Conservation (phyloP, 2,329 filamentous ascomycete species). For the Fusarium sororula region DNA sequence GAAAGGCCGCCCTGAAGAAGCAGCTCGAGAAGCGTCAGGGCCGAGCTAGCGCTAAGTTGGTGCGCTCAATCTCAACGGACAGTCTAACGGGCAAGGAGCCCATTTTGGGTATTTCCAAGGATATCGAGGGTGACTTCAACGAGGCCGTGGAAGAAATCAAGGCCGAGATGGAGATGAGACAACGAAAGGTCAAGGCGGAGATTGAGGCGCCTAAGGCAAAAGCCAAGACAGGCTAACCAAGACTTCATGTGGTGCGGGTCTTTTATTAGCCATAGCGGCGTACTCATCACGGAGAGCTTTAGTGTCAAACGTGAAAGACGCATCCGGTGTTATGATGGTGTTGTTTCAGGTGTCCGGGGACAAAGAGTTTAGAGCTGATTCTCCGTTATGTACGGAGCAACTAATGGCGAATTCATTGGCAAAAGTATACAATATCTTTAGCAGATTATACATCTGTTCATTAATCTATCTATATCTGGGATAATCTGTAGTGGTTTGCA, state of each 20-base stretch:
- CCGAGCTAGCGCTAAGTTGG: constrained; percentile 56
- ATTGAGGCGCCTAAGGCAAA: constrained; percentile 63
- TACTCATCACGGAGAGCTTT: not conserved
- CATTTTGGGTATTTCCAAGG: constrained; percentile 80
- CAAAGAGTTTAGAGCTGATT: not conserved
- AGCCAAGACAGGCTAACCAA: constrained; percentile 10
- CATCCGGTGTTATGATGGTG: not conserved
- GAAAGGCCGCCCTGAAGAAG: constrained; percentile 68
- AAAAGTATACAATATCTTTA: not conserved
- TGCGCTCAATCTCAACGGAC: constrained; percentile 65
- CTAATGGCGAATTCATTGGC: not conserved
- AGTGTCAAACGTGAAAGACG: not conserved
- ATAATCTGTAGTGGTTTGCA: constrained; percentile 10
- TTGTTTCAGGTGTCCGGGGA: constrained; percentile 2
- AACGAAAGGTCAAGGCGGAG: constrained; percentile 59
- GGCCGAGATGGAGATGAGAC: constrained; percentile 70
- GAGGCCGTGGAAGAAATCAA: constrained; percentile 81
- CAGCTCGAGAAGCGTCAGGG: constrained; percentile 66
- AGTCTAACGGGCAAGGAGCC: constrained; percentile 66
- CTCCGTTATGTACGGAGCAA: not conserved
- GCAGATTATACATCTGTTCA: constrained; percentile 34
- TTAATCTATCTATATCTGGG: constrained; percentile 37
- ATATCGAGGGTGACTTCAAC: constrained; percentile 78
- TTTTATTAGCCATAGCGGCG: not conserved
- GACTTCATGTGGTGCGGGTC: not conserved